phyloP scores from a whole-genome alignment of 805 yeast genomes.

The Priceomyces fermenticarens region DNA sequence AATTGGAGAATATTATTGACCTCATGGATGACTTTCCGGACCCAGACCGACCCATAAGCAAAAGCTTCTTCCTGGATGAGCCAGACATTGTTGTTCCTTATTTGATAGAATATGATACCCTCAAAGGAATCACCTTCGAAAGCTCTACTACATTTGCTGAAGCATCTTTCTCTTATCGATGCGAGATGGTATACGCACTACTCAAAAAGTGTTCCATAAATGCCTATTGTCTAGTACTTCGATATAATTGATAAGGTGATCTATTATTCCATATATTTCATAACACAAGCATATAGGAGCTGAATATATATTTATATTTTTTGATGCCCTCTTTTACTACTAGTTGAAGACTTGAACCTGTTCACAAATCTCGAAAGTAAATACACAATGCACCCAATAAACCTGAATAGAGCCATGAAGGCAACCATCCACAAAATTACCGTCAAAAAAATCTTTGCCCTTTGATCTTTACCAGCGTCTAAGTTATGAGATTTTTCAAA shows the following conservation, averaged over 20 bases:
- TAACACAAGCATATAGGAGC: too few species aligned
- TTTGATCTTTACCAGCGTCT: slow-evolving; percentile 26
- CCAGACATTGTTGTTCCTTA: slow-evolving; percentile 18
- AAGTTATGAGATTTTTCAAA: slow-evolving; percentile 24
- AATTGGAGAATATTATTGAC: slow-evolving; percentile 90
- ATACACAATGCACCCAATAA: slow-evolving; percentile 52
- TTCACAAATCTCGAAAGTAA: slow-evolving; percentile 35
- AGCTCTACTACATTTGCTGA: neutral
- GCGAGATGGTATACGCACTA: slow-evolving; percentile 1
- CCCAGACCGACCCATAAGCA: slow-evolving; percentile 84
- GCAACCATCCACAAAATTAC: slow-evolving; percentile 63
- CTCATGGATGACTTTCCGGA: slow-evolving; percentile 98
- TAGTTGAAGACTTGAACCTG: slow-evolving; percentile 16
- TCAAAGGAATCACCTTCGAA: neutral
- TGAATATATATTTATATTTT: too few species aligned
- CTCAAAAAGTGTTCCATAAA: too few species aligned
- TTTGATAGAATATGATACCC: neutral
- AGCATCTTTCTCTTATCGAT: slow-evolving; percentile 1
- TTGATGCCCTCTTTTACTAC: neutral
- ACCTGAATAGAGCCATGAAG: slow-evolving; percentile 54
- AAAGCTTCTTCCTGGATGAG: slow-evolving; percentile 37
- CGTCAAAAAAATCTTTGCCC: slow-evolving; percentile 43
- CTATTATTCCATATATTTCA: too few species aligned
- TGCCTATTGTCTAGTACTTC: too few species aligned
- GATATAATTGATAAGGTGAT: too few species aligned